Conservation (phyloP, 2,329 filamentous ascomycete genomes). For the Lecanicillium sp. region DNA sequence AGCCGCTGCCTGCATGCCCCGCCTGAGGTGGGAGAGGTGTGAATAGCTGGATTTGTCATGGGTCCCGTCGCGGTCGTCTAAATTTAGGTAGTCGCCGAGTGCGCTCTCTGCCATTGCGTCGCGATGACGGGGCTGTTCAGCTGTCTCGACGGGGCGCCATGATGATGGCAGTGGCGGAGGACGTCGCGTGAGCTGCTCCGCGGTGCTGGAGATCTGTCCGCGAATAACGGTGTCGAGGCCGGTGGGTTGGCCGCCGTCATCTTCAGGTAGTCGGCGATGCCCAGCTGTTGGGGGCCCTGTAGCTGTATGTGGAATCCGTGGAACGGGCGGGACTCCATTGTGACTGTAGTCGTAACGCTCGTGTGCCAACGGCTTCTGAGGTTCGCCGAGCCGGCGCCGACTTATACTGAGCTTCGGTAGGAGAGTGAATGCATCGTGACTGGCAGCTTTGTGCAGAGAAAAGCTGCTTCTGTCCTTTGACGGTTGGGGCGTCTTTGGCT, state of each 20-base stretch:
- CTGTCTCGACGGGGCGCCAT: no score
- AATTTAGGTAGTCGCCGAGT: neutral
- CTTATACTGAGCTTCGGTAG: slow-evolving; percentile 15
- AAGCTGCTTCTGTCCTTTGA: slow-evolving; percentile 19
- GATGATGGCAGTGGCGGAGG: no score
- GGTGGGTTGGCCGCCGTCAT: no score
- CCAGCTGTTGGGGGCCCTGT: no score
- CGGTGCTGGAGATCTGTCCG: no score
- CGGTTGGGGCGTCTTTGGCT: neutral
- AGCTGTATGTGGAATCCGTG: no score
- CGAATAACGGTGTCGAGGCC: no score
- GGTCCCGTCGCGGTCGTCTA: neutral
- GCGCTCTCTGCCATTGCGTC: neutral
- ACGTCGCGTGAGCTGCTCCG: no score
- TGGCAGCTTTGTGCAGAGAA: slow-evolving; percentile 18
- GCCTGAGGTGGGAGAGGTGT: slow-evolving; percentile 1
- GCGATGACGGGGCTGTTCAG: no score
- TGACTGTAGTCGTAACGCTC: neutral
- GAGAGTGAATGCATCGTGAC: slow-evolving; percentile 19
- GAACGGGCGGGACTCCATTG: neutral
- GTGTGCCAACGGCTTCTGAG: neutral
- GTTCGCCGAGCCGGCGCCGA: neutral
- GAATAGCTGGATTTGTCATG: neutral
- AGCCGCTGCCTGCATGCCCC: neutral
- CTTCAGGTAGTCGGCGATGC: no score